Base-by-base conservation (phyloP, 805 yeast species). In the Barnettozyma sucrosica region DNA sequence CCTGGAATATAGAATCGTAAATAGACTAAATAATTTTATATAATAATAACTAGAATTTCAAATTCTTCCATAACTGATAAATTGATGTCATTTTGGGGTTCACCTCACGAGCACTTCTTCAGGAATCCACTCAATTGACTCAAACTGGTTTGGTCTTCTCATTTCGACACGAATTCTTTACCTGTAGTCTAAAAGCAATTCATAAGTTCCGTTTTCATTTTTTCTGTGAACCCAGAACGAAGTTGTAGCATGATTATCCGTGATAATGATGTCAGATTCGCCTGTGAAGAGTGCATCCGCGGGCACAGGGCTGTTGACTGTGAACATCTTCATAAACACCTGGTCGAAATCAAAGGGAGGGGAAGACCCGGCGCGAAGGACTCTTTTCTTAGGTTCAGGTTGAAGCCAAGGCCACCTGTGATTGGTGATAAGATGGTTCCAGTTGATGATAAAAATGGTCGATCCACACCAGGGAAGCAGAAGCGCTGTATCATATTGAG, bases 281-380 rank as follows among this genome's bases (percentile, higher is more conserved):
- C 95, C 3, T 89, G 97, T 65, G 77, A 80, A 46, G 83, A 83
- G 59, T 92, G 98, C 61, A 88, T 93, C 21, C 71, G 97, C 38
- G 98, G 98, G 18, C 99, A 92, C 61, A 69, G 99, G 36, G 85
- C 97, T 1, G 81, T 92, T 1, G 79, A 83, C 47, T 92, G 99
- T 65, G 79, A 78, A 45, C 99, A 92, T 65, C 79, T 85, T 24
- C 72, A 77, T 44, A 73, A 97, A 41, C 87, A 93, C 23, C 70
- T 92, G 38, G 81, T 90, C 10, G 87, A 89, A 57, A 97, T 92
- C 14, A 75, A 96, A 24, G 79, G 87, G 14, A 77, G 96, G 49
- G 99, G 98, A 1, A 68, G 98, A 43, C 97, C 97, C 0, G 72
- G 77, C 23, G 73, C 80, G 8, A 51, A 44, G 8, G 54, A 51